Percentiles rank a stretch among this genome's conserved stretches.
Evolutionary conservation across 2,329 filamentous ascomycete genomes (phyloP).

Genomic region (Davidsoniella virescens): DNA sequence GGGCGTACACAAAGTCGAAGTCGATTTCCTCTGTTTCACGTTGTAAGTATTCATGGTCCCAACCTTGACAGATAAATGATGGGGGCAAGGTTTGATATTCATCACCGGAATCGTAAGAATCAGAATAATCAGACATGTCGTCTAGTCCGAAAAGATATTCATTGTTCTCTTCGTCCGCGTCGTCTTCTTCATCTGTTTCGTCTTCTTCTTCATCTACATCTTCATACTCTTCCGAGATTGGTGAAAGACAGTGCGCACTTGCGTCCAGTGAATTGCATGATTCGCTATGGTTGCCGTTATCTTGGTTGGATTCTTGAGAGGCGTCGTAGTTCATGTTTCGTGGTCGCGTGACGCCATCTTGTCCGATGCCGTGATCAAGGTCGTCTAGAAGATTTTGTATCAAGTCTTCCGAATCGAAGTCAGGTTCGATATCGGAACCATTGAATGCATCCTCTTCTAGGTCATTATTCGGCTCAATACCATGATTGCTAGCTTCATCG

Average conservation of each 20-base stretch:
- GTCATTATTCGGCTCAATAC: not conserved
- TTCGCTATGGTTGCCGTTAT: not conserved
- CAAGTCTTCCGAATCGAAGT: not conserved
- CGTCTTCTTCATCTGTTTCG: conserved; percentile 24
- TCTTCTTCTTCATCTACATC: conserved; percentile 17
- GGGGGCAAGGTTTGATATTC: too few relatives aligned
- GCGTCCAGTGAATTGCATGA: conserved; percentile 1
- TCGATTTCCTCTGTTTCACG: conserved; percentile 91
- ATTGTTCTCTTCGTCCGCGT: conserved; percentile 32
- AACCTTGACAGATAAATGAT: conserved; percentile 44
- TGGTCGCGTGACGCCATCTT: not conserved
- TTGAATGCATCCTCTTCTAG: too few relatives aligned
- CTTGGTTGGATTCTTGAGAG: not conserved
- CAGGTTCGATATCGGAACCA: not conserved
- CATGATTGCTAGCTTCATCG: too few relatives aligned
- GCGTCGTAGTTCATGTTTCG: not conserved
- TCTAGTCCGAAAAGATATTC: conserved; percentile 8
- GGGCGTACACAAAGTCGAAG: conserved; percentile 97
- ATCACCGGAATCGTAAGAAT: too few relatives aligned
- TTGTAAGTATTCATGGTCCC: conserved; percentile 72
- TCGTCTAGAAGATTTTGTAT: not conserved
- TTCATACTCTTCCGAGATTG: conserved; percentile 5
- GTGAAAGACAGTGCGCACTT: conserved; percentile 7
- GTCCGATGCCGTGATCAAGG: not conserved
- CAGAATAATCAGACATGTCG: too few relatives aligned